Base-by-base conservation (phyloP, 2,329 filamentous ascomycete species). In the Fusarium sambucinum region DNA sequence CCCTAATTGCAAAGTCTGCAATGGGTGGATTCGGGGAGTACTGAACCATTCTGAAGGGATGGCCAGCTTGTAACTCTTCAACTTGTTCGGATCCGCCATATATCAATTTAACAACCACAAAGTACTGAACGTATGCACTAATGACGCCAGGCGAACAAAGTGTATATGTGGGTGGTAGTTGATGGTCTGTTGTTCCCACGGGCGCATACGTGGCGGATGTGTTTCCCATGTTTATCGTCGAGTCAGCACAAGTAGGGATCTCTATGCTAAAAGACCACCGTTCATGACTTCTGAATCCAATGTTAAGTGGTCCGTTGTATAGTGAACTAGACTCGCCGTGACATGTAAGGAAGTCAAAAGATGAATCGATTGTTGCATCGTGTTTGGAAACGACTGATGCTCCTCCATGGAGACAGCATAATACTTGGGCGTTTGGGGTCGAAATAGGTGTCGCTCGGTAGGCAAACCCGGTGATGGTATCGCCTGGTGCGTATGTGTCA, bases 91-190 rank as follows among this genome's bases (percentile, higher is more conserved):
- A 27, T 0, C 30, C 45, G 1, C 53, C 63, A 38, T 64, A 66
- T 6, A n/a, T 51, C 3, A 80, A 35, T 3, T 66, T 60, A 0
- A 78, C 78, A 32, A 77, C 58, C 2, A 82, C 59, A 13, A 70
- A 74, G 41, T 81, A 82, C 44, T 82, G 77, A 10, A 73, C 32
- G 2, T 61, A 70, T 0, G 45, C 68, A 1, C 59, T 53, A 7
- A 23, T 47, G 1, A 19, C 16, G 11, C 41, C 32, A 1, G 21
- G 9, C 10, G 19, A n/a, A 1, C 32, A 19, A 8, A 63, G 27
- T 6, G 13, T 29, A 12, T 63, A 73, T 0, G 52, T 56, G 0
- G 68, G 57, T 0, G 68, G 70, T 0, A 71, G 16, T 7, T 40
- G 32, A 3, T 63, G 40, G 5, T 51, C 40, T 6, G 19, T 14